Percentiles rank a stretch among this genome's conserved stretches.
Evolutionary conservation across 176 grass and related monocot genomes (phyloP).

Genomic region (Avena sativa): DNA sequence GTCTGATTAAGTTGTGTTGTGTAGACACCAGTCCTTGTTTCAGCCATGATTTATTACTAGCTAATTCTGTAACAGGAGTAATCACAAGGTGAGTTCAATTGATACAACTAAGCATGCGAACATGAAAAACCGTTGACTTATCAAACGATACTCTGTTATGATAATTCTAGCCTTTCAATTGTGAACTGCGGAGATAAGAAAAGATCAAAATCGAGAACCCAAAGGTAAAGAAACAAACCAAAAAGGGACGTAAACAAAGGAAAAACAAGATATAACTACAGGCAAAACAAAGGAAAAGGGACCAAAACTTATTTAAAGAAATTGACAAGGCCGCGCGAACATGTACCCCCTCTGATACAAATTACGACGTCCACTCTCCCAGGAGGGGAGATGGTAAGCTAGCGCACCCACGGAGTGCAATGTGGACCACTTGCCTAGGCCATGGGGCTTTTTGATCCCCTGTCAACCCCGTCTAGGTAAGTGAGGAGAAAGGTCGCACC

Average conservation of each 20-base stretch:
- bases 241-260: not conserved
- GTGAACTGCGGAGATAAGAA: no score
- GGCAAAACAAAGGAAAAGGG: fast-evolving
- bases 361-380: conserved; percentile 64
- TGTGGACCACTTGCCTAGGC: conserved; percentile 47
- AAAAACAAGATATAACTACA: not conserved
- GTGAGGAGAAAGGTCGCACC: not conserved
- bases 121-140: no score
- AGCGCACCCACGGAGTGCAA: conserved; percentile 48
- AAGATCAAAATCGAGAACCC: no score
- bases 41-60: no score
- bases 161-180: no score
- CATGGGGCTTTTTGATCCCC: conserved; percentile 27
- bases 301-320: not conserved
- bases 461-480: conserved; percentile 53
- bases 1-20: not conserved
- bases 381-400: conserved; percentile 51
- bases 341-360: conserved; percentile 51
- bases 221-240: no score
- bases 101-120: no score
- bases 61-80: no score
- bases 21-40: not conserved
- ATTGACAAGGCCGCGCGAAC: conserved; percentile 46
- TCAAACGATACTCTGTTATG: no score
- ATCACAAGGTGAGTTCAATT: no score